phyloP scores from a whole-genome alignment of 1,284 basidiomycete genomes.

The Ustilago shanxiensis region DNA sequence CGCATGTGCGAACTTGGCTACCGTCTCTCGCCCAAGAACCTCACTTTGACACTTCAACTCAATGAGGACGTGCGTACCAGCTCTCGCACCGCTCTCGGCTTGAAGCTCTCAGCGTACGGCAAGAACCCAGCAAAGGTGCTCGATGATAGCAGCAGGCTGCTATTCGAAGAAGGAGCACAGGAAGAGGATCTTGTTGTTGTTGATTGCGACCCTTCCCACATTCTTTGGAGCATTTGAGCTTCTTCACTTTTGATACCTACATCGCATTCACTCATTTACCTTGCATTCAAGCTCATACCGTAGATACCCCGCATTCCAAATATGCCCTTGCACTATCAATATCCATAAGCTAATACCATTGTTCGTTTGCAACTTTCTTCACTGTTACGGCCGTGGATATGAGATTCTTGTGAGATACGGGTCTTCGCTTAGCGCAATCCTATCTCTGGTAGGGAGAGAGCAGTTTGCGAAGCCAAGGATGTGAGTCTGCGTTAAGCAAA shows the following conservation, averaged over 20 bases:
- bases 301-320: constrained; percentile 5
- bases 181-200: constrained; percentile 40
- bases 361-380: too few relatives aligned
- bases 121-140: constrained; percentile 26
- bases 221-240: constrained; percentile 32
- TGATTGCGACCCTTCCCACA: constrained; percentile 35
- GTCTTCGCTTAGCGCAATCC: too few relatives aligned
- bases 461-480: too few relatives aligned
- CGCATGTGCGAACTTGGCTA: constrained; percentile 32
- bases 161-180: constrained; percentile 44
- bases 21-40: constrained; percentile 31
- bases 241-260: background rate
- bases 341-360: background rate
- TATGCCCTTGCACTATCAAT: background rate
- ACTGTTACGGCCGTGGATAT: too few relatives aligned
- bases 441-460: too few relatives aligned
- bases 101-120: constrained; percentile 19
- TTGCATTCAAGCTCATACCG: background rate
- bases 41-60: constrained; percentile 28
- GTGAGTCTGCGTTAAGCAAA: too few relatives aligned
- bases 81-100: constrained; percentile 18
- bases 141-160: constrained; percentile 29
- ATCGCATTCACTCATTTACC: background rate
- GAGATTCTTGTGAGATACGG: too few relatives aligned
- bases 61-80: constrained; percentile 13